phyloP scores from a whole-genome alignment of 768 basidiomycete genomes.

The Lactarius trivialis region DNA sequence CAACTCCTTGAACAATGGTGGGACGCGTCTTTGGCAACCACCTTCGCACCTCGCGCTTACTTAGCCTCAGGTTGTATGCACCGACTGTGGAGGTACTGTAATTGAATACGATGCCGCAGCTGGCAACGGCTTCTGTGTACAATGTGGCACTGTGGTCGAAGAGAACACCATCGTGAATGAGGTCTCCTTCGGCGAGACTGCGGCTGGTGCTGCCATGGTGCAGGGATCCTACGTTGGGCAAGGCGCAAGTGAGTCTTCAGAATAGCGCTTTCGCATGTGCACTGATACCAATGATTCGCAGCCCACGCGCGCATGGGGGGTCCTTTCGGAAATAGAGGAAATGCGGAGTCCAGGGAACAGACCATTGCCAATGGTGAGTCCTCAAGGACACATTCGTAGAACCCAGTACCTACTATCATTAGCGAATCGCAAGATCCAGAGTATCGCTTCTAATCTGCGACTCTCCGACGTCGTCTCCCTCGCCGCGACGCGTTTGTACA shows the following conservation, averaged over 20 bases:
- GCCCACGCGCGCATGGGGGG: constrained; percentile 80
- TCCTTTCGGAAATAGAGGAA: constrained; percentile 74
- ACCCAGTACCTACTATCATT: not conserved
- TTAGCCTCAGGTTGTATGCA: constrained; percentile 46
- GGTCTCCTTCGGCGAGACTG: constrained; percentile 91
- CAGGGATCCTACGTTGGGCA: constrained; percentile 90
- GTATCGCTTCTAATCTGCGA: constrained; percentile 68
- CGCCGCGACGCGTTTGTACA: constrained; percentile 82
- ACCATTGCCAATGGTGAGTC: constrained; percentile 80
- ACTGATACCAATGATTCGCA: constrained; percentile 28
- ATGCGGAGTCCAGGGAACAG: constrained; percentile 79
- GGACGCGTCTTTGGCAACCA: not conserved
- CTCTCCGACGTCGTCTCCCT: constrained; percentile 76
- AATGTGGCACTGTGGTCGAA: constrained; percentile 86
- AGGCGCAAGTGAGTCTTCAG: constrained; percentile 67
- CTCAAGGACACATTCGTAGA: not conserved
- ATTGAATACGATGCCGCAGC: constrained; percentile 83
- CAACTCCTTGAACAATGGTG: constrained; percentile 5
- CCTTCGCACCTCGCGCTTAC: not conserved
- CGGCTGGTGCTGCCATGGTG: constrained; percentile 88
- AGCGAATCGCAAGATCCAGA: constrained; percentile 82
- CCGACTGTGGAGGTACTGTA: constrained; percentile 73
- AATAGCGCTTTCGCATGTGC: not conserved
- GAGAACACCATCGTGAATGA: constrained; percentile 93
- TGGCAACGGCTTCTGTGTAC: constrained; percentile 78